Evolutionary conservation across 2,329 filamentous ascomycete genomes (phyloP).

Genomic region (Xylaria sp.): DNA sequence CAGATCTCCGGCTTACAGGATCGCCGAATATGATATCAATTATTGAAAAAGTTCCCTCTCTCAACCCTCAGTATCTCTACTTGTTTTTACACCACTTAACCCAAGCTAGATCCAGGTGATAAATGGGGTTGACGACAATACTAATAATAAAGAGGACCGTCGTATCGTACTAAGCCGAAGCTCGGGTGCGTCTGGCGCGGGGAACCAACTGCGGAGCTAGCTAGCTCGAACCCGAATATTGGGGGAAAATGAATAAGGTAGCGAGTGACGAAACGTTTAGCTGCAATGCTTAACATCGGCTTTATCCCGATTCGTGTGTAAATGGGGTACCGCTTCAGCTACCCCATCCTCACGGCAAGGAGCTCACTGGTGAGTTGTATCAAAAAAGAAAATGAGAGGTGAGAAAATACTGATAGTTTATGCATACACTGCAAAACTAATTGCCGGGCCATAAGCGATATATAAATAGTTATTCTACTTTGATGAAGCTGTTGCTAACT

Average conservation of each 20-base stretch:
- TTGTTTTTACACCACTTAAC: background rate
- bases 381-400: too few relatives aligned
- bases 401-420: background rate
- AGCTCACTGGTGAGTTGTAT: background rate
- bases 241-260: background rate
- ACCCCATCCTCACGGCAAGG: background rate
- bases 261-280: constrained; percentile 13
- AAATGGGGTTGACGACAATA: too few relatives aligned
- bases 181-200: background rate
- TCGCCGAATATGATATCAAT: background rate
- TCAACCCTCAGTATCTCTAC: background rate
- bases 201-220: background rate
- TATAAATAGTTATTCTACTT: background rate
- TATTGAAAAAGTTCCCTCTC: background rate
- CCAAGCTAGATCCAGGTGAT: too few relatives aligned
- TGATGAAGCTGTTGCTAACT: background rate
- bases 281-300: constrained; percentile 30
- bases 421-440: background rate
- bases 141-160: background rate
- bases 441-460: background rate
- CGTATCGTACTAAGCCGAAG: background rate
- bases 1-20: background rate
- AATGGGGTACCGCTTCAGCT: background rate
- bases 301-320: constrained; percentile 26
- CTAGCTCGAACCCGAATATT: background rate